Conservation (phyloP, 192 early-diverging fungal species). For the Gryganskiella cystojenkinii region DNA sequence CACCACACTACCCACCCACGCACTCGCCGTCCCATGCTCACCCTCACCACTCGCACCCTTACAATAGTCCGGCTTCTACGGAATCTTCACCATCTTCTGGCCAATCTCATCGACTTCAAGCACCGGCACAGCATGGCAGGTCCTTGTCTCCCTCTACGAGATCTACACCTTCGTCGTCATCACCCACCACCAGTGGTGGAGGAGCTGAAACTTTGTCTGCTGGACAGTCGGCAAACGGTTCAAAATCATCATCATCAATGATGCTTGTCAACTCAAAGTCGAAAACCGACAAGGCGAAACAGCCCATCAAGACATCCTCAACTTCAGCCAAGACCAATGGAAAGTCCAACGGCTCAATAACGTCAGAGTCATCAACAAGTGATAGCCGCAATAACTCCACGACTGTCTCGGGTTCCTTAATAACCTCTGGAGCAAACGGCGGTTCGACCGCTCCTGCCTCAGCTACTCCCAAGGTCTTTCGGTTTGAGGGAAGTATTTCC, state of each 20-base stretch:
- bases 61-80: not conserved
- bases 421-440: not conserved
- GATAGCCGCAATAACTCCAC: no score
- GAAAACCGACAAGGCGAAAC: no score
- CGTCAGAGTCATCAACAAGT: no score
- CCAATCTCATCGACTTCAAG: not conserved
- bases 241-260: not conserved
- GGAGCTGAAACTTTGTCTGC: not conserved
- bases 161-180: not conserved
- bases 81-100: constrained; percentile 8
- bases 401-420: no score
- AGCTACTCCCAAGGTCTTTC: constrained; percentile 5
- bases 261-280: not conserved
- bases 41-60: not conserved
- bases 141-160: not conserved
- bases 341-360: no score
- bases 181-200: not conserved
- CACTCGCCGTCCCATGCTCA: constrained; percentile 3
- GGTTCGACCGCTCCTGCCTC: not conserved
- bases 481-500: constrained; percentile 16
- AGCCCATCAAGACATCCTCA: no score
- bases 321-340: no score
- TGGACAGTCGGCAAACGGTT: not conserved
- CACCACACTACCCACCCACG: constrained; percentile 14
- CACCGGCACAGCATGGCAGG: no score